Conservation (phyloP, 176 grass and related monocot species). For the Miscanthus lutarioriparius region DNA sequence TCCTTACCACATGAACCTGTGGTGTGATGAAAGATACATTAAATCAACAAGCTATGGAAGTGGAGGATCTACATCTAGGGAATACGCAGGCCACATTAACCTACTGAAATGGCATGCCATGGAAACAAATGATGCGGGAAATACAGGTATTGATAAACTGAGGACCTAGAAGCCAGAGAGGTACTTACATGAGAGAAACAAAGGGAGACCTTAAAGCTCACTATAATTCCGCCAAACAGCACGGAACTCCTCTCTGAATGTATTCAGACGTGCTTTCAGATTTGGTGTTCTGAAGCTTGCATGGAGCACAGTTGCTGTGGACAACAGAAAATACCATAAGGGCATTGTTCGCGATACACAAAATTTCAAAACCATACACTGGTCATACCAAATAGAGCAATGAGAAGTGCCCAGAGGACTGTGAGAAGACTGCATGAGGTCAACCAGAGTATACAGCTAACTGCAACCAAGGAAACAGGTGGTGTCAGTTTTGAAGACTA, state of each 20-base stretch:
- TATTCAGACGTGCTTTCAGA: slow-evolving; percentile 94
- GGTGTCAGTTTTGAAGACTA: slow-evolving; percentile 14
- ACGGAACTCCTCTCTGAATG: slow-evolving; percentile 98
- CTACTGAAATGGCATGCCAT: neutral
- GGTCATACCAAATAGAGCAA: slow-evolving; percentile 77
- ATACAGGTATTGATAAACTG: neutral
- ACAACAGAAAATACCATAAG: slow-evolving; percentile 26
- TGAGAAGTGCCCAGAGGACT: slow-evolving; percentile 88
- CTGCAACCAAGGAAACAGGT: slow-evolving; percentile 46
- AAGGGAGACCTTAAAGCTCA: slow-evolving; percentile 56
- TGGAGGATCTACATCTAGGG: neutral
- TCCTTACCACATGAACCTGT: slow-evolving; percentile 42
- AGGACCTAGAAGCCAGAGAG: neutral
- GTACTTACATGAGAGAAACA: slow-evolving; percentile 23
- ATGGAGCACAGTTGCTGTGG: slow-evolving; percentile 86
- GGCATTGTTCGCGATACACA: slow-evolving; percentile 5
- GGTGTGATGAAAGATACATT: slow-evolving; percentile 1
- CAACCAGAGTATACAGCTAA: slow-evolving; percentile 94
- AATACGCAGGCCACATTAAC: neutral
- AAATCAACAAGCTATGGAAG: neutral
- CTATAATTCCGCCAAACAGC: slow-evolving; percentile 94
- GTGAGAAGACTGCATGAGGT: slow-evolving; percentile 85
- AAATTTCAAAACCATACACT: slow-evolving; percentile 25
- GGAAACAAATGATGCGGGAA: neutral
- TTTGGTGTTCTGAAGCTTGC: slow-evolving; percentile 97